Conservation (phyloP, 352 stramenopile genomes). For the Globisporangium okanoganense region DNA sequence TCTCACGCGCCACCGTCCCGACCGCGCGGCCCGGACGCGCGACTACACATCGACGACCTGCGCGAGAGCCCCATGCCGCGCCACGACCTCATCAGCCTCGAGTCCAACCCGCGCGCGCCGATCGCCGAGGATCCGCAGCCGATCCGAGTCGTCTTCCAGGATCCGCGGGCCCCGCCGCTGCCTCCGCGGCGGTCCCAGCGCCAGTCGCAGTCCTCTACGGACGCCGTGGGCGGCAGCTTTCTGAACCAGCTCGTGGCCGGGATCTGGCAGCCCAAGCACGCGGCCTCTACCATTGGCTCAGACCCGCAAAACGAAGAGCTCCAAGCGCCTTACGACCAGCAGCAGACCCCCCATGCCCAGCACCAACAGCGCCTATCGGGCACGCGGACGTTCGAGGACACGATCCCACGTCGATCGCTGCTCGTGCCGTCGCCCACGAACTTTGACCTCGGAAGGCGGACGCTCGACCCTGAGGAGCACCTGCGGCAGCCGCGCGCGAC, state of each 20-base stretch:
- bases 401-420: constrained; percentile 29
- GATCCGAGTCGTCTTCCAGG: not conserved
- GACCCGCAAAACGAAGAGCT: not conserved
- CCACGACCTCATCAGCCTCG: constrained; percentile 3
- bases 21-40: not conserved
- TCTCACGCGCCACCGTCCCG: not conserved
- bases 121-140: not conserved
- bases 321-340: not conserved
- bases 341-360: not conserved
- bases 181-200: not conserved
- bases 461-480: constrained; percentile 23
- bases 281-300: not conserved
- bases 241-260: constrained; percentile 4
- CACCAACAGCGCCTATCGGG: not conserved
- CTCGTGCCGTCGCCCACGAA: constrained; percentile 19
- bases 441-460: constrained; percentile 20
- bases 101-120: not conserved
- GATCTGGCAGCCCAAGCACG: not conserved
- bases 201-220: not conserved
- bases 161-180: not conserved
- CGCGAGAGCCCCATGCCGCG: not conserved
- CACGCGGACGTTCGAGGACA: constrained; percentile 23
- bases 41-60: constrained; percentile 13
- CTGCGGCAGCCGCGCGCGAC: constrained; percentile 15
- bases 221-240: not conserved